A percentile compares a stretch with the other conserved stretches of the same genome.
Conservation (phyloP, 1,284 basidiomycete species). For the Ustilago shanxiensis region DNA sequence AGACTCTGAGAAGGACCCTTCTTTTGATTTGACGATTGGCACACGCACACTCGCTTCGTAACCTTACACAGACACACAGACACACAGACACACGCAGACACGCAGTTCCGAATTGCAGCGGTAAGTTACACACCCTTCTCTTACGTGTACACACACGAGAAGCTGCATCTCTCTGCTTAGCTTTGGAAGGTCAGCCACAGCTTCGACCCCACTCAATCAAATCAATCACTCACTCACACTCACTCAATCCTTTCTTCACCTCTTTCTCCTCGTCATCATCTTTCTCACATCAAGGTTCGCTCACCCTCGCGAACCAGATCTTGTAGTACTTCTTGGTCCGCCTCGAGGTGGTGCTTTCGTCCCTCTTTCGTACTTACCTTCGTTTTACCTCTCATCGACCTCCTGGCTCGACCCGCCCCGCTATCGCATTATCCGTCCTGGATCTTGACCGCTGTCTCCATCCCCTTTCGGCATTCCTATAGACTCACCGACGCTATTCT, state of each 20-base stretch:
- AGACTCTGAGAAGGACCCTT: too few relatives aligned
- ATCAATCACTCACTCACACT: neutral
- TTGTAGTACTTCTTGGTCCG: conserved; percentile 11
- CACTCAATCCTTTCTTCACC: neutral
- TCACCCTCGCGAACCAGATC: neutral
- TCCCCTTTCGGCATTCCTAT: neutral
- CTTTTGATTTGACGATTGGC: conserved; percentile 12
- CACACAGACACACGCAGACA: neutral
- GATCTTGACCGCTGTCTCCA: conserved; percentile 1
- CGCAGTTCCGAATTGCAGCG: conserved; percentile 3
- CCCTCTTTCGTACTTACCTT: conserved; percentile 14
- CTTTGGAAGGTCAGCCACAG: conserved; percentile 11
- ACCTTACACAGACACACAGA: too few relatives aligned
- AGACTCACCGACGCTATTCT: neutral
- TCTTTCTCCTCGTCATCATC: neutral
- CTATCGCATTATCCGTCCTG: neutral
- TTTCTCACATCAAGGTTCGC: conserved; percentile 6
- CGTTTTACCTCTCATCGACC: conserved; percentile 12
- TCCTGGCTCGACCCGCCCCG: neutral
- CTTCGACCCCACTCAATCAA: neutral
- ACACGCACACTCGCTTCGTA: conserved; percentile 7
- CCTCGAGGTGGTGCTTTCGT: conserved; percentile 21
- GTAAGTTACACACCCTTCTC: too few relatives aligned
- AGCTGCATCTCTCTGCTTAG: conserved; percentile 2
- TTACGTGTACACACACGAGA: conserved; percentile 11